Conservation (phyloP, 441 rosid species). For the Raphanus hybrid region DNA sequence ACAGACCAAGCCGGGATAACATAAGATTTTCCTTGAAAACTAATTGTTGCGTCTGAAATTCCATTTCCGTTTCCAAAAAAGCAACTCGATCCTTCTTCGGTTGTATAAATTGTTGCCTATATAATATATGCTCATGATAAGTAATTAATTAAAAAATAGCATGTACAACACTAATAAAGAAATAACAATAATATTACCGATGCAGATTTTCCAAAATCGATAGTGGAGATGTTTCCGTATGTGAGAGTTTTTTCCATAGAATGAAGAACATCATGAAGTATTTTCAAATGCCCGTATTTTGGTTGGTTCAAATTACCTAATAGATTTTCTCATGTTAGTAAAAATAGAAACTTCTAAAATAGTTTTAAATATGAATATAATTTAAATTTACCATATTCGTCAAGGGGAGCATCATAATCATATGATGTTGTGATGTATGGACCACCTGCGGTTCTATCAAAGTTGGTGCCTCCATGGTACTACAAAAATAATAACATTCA, state of each 20-base stretch:
- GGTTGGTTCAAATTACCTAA: conserved; percentile 70
- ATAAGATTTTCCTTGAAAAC: conserved; percentile 41
- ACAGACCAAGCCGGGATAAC: conserved; percentile 57
- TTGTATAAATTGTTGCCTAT: conserved; percentile 29
- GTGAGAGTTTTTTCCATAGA: background rate
- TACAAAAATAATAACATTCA: background rate
- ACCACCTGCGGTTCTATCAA: conserved; percentile 69
- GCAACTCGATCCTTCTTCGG: conserved; percentile 51
- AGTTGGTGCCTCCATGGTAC: conserved; percentile 50
- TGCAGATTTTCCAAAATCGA: conserved; percentile 47
- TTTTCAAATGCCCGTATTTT: conserved; percentile 52
- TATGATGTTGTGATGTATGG: conserved; percentile 39
- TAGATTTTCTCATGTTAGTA: background rate
- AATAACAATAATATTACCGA: conserved; percentile 30
- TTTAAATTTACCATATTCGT: conserved; percentile 62
- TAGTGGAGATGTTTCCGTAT: conserved; percentile 22
- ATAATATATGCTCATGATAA: background rate
- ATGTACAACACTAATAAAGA: background rate
- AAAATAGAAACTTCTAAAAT: background rate
- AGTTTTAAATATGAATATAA: background rate
- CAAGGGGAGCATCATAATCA: conserved; percentile 80
- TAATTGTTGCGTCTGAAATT: conserved; percentile 32
- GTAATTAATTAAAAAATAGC: background rate
- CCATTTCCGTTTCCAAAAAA: conserved; percentile 56
- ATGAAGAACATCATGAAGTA: background rate